Conservation (phyloP, 75 land plant species). For the Pinus tabuliformis region DNA sequence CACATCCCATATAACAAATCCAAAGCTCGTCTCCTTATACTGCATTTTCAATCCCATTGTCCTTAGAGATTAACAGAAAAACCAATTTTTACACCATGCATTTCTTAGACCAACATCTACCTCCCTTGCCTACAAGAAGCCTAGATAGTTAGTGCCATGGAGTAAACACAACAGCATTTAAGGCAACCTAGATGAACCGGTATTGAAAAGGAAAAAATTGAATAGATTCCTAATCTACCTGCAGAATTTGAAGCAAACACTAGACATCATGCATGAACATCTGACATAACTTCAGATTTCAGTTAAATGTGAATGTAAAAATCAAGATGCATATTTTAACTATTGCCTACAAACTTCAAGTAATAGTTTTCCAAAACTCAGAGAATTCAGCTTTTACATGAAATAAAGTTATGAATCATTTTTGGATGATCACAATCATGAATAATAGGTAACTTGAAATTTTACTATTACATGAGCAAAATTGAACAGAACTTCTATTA, state of each 20-base stretch:
- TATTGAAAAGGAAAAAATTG: not conserved
- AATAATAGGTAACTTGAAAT: not conserved
- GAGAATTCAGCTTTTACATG: not conserved
- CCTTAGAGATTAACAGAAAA: no score
- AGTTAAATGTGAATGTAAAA: not conserved
- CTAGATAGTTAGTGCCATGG: no score
- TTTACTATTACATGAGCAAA: not conserved
- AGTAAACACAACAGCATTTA: no score
- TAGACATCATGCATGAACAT: not conserved
- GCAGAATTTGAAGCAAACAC: not conserved
- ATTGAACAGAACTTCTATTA: not conserved
- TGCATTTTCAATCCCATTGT: constrained; percentile 23
- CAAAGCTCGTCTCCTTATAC: constrained; percentile 95
- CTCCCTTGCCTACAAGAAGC: no score
- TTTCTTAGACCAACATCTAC: no score
- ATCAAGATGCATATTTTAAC: not conserved
- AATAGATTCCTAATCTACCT: not conserved
- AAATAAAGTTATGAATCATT: not conserved
- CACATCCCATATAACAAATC: constrained; percentile 99
- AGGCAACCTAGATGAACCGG: not conserved
- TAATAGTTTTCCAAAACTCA: not conserved
- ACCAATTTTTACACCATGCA: no score
- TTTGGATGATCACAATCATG: not conserved
- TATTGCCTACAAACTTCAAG: no score
- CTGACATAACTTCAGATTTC: not conserved